Base-by-base conservation (phyloP, 2,329 filamentous ascomycete species). In the Leptodontidium sp. region DNA sequence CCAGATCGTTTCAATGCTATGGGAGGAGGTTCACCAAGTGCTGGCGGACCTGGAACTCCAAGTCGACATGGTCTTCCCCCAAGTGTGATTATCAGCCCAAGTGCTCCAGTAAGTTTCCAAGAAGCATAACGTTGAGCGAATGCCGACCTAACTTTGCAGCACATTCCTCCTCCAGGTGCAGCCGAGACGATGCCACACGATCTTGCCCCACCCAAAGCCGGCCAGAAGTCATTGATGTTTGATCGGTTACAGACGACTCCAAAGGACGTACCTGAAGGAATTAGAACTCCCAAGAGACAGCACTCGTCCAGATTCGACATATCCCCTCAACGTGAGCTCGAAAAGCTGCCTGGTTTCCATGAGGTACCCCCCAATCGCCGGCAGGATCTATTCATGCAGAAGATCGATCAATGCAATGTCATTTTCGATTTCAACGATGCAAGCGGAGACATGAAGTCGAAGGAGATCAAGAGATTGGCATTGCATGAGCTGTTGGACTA, bases 341-440 rank as follows among this genome's bases (percentile, higher is more conserved):
- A 99, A 81, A 99, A 99, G 83, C 86, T 99, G 29, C 95, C 96
- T 1, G 96, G 96, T 45, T 99, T 99, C 81, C 96, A 99, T 78
- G 96, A 99, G 81, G 96, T 98, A 32, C 92, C 95, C 12, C 96
- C 96, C 17, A 97, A 97, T 79, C 90, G 95, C 72, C 90, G 96
- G 71, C 94, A 98, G 82, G 95, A 98, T 76, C 88, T 99, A 21
- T 99, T 99, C 82, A 98, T 99, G 94, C 94, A 98, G 79, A 99
- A 99, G 86, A 96, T 99, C 75, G 96, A 98, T 77, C 96, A 99
- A 81, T 99, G 96, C 85, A 99, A 99, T 79, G 97, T 99, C 84
- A 99, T 99, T 77, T 99, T 99, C 79, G 96, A 99, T 83, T 99
- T 99, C 84, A 99, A 98, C 80, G 96, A 99, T 81, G 93, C 95